A percentile compares a stretch with the other conserved stretches of the same genome.
These are phyloP conservation scores for Schizochytrium sp. DNA, from an alignment of 108 stramenopile genomes.

Conservation along the genomic window DNA sequence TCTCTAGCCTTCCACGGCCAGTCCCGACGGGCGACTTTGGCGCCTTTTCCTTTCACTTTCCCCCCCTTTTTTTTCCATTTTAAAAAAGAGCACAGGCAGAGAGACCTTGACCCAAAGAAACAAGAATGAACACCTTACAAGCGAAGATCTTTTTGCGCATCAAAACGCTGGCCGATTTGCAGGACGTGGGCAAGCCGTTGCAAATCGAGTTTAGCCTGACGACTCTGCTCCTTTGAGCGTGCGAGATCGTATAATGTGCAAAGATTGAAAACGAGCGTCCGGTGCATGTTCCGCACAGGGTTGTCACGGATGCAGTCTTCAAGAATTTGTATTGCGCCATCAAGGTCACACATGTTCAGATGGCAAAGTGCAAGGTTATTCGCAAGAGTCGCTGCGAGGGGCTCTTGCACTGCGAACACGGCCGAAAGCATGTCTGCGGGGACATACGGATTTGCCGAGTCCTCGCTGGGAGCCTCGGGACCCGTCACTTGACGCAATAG, in stretches of 20 bases:
- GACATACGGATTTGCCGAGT: not conserved
- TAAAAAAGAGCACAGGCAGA: not conserved
- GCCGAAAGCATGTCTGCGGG: not conserved
- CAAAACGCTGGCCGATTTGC: not conserved
- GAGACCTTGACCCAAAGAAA: not conserved
- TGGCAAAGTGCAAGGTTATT: constrained; percentile 11
- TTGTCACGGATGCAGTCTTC: constrained; percentile 10
- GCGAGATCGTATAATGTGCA: constrained; percentile 4
- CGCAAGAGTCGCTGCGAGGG: not conserved
- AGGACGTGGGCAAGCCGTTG: not conserved
- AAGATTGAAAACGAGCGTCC: not conserved
- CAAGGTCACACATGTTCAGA: not conserved
- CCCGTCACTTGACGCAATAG: not conserved
- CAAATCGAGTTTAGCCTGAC: not conserved
- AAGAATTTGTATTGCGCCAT: not conserved
- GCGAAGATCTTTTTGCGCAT: not conserved
- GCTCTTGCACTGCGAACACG: not conserved
- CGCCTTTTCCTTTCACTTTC: not conserved
- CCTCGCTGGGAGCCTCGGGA: not conserved
- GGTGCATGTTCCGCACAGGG: not conserved
- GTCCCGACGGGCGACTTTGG: not conserved
- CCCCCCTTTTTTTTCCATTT: no score
- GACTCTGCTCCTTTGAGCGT: not conserved
- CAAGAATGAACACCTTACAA: not conserved
- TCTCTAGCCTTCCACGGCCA: no score